Evolutionary conservation across 1,284 basidiomycete species (phyloP).

Genomic region (Cutaneotrichosporon sp.): DNA sequence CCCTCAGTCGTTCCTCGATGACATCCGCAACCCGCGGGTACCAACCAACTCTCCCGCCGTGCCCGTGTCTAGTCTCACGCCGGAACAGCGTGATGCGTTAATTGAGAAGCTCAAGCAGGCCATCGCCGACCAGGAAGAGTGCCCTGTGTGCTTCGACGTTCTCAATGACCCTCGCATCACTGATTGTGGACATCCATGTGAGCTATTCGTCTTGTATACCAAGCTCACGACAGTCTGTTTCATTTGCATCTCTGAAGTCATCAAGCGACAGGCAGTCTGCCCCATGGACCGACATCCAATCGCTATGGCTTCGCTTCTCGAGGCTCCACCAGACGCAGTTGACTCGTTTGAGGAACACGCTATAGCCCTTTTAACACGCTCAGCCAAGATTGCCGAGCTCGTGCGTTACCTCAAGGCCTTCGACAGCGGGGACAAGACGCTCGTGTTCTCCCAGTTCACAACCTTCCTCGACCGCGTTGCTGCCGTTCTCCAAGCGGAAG

Average conservation of each 20-base stretch:
- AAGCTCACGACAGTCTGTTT: conserved; percentile 59
- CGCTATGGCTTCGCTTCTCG: conserved; percentile 62
- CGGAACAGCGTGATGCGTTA: conserved; percentile 55
- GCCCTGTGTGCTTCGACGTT: conserved; percentile 67
- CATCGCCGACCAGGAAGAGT: conserved; percentile 80
- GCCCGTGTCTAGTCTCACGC: conserved; percentile 27
- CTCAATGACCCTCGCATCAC: conserved; percentile 73
- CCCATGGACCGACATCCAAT: conserved; percentile 80
- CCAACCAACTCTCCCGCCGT: conserved; percentile 39
- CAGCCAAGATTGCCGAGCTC: conserved; percentile 79
- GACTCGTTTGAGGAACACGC: conserved; percentile 24
- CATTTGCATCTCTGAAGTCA: conserved; percentile 59
- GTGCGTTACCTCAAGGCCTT: conserved; percentile 68
- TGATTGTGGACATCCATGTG: conserved; percentile 67
- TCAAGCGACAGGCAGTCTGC: conserved; percentile 67
- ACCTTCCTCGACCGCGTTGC: conserved; percentile 77
- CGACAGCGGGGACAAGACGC: conserved; percentile 68
- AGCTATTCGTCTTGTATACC: conserved; percentile 7
- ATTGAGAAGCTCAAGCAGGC: conserved; percentile 64
- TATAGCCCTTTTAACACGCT: conserved; percentile 54
- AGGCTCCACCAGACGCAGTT: conserved; percentile 59
- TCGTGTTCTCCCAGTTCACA: conserved; percentile 84
- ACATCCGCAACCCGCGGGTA: conserved; percentile 56
- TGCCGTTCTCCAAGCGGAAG: conserved; percentile 64
- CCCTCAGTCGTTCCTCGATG: conserved; percentile 70